phyloP scores from a whole-genome alignment of 1,139 yeast genomes.

The Eremothecium cymbalariae region DNA sequence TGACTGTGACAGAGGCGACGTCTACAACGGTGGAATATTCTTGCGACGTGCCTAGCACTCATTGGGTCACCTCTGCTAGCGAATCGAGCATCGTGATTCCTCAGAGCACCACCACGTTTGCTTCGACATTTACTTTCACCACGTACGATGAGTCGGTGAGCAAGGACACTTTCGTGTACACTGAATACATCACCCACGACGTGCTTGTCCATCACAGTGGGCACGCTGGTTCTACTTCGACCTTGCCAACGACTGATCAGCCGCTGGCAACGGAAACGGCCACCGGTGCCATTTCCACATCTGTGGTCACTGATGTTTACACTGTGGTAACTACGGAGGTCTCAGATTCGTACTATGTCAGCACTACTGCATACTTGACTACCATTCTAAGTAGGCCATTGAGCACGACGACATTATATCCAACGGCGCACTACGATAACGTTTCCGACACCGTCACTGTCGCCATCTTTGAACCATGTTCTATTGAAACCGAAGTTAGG shows the following conservation, averaged over 20 bases:
- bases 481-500: conserved; percentile 7
- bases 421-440: conserved; percentile 8
- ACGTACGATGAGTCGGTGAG: background rate
- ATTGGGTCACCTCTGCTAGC: background rate
- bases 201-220: conserved; percentile 4
- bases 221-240: no score
- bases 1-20: no score
- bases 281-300: conserved; percentile 2
- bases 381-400: conserved; percentile 10
- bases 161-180: background rate
- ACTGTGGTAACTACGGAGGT: conserved; percentile 5
- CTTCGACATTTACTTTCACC: background rate
- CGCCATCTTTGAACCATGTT: conserved; percentile 10
- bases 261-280: conserved; percentile 6
- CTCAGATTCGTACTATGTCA: conserved; percentile 2
- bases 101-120: background rate
- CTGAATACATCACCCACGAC: conserved; percentile 1
- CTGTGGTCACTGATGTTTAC: conserved; percentile 1
- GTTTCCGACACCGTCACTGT: conserved; percentile 7
- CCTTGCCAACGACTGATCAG: background rate
- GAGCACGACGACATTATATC: conserved; percentile 9
- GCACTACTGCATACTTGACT: conserved; percentile 8
- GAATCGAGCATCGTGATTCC: conserved; percentile 1
- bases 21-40: background rate
- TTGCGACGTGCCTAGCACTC: background rate